Base-by-base conservation (phyloP, 768 basidiomycete species). In the Mycena belliarum region DNA sequence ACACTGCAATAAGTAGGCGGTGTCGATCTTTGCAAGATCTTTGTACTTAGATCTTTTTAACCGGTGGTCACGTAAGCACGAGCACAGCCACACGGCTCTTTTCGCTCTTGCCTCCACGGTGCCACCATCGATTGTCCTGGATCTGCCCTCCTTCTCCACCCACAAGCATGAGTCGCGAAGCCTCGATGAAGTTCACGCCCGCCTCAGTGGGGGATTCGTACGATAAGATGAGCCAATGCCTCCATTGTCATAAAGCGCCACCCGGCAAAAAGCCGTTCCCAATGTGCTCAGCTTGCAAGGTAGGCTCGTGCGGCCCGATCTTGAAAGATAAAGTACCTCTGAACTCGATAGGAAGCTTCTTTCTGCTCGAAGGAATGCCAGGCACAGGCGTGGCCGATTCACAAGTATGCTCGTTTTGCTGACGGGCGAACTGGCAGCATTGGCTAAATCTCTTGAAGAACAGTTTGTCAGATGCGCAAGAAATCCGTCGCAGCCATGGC, bases 321-420 rank as follows among this genome's bases (percentile, higher is more conserved):
- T 18, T 6, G 7, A 40, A n/a, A 14, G 38, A 40, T 18, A 40
- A 21, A 20, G n/a, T 20, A 20, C 40, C 21, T 44, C 6, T 21
- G 4, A 25, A 25, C 6, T 18, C 15, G n/a, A n/a, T 25, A 49
- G 35, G 25, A 48, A 15, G 37, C 45, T 6, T 25, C 43, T 15
- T 60, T 60, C n/a, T 60, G 59, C 53, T 60, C 59, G 10, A 51
- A 33, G 21, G 37, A 60, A 42, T 60, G 59, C 18, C 59, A 60
- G 24, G 46, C 23, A 1, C 26, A 60, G 14, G 53, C 59, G 1
- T 60, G 43, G 43, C 43, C 43, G 15, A 10, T 44, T 15, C 43
- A 44, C 43, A 44, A 44, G 43, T 44, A 38, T 10, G 18, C 18
- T 16, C 37, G 20, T 38, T 38, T 10, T 6, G 37, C 18, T 4